Percentiles rank a stretch among this genome's conserved stretches.
These are phyloP conservation scores for Entrophospora sp. DNA, from an alignment of 192 early-diverging fungal genomes.

Conservation along the genomic window DNA sequence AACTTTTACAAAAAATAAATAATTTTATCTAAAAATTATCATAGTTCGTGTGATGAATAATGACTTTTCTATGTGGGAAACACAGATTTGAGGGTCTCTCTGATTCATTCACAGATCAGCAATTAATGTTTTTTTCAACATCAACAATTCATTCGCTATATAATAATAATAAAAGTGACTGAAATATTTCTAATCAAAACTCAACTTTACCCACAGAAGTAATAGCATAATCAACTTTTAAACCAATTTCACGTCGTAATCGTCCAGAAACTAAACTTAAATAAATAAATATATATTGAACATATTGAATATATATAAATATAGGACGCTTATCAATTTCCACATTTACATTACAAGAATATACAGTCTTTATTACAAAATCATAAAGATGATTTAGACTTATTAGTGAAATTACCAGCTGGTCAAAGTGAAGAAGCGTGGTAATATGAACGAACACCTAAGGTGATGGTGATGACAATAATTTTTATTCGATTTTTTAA, in stretches of 20 bases:
- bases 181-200: no score
- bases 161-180: no score
- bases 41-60: no score
- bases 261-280: slow-evolving; percentile 9
- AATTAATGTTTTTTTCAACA: no score
- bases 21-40: no score
- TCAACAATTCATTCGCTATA: no score
- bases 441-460: slow-evolving; percentile 89
- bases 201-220: no score
- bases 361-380: slow-evolving; percentile 63
- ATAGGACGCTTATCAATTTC: slow-evolving; percentile 42
- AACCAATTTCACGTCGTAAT: slow-evolving; percentile 5
- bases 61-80: no score
- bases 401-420: slow-evolving; percentile 51
- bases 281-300: not conserved
- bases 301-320: not conserved
- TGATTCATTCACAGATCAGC: no score
- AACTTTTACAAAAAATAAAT: no score
- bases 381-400: slow-evolving; percentile 53
- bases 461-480: not conserved
- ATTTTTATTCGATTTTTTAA: not conserved
- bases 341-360: slow-evolving; percentile 52
- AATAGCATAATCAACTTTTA: no score
- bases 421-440: slow-evolving; percentile 58
- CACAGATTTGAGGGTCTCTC: no score